Base-by-base conservation (phyloP, 2,329 filamentous ascomycete genomes). In the Fusarium robinianum region DNA sequence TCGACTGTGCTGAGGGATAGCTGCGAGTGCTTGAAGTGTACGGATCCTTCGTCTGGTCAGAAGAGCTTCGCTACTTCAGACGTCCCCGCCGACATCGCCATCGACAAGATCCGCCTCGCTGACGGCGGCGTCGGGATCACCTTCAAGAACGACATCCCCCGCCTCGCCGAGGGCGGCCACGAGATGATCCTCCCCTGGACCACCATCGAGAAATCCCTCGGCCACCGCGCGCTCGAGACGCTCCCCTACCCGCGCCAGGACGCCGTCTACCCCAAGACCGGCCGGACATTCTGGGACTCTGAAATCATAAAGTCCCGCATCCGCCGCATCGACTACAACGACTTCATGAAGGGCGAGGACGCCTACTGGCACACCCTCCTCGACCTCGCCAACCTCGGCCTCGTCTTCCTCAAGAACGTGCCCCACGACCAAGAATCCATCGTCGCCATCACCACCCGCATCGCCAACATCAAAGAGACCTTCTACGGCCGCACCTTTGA, bases 401-500 rank as follows among this genome's bases (percentile, higher is more conserved):
- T 97, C 1, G 71, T 96, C 11, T 89, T 95, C 66, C 67, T 97
- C 18, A 81, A 79, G 34, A 79, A 81, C 48, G 85, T 96, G 5
- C 91, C 92, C 0, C 73, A 83, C 8, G 78, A 79, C 11, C 80
- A 86, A 49, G 68, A 76, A 2, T 77, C 83, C 5, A 85, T 96
- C 5, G 76, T 80, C 25, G 70, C 75, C 15, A 82, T 97, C 45
- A 87, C 84, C 3, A 74, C 76, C 4, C 80, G 84, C 37, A 87
- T 97, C 46, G 91, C 90, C 2, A 80, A 80, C 22, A 71, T 96
- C 17, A 87, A 90, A 61, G 84, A 90, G 58, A 94, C 91, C 6
- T 94, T 97, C 64, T 97, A 97, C 67, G 94, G 94, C 27, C 75
- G 78, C 57, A 95, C 90, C 0, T 97, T 91, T 83, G 87, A 96